Evolutionary conservation across 2,329 filamentous ascomycete species (phyloP).

Genomic region (Clonostachys rhizophaga): DNA sequence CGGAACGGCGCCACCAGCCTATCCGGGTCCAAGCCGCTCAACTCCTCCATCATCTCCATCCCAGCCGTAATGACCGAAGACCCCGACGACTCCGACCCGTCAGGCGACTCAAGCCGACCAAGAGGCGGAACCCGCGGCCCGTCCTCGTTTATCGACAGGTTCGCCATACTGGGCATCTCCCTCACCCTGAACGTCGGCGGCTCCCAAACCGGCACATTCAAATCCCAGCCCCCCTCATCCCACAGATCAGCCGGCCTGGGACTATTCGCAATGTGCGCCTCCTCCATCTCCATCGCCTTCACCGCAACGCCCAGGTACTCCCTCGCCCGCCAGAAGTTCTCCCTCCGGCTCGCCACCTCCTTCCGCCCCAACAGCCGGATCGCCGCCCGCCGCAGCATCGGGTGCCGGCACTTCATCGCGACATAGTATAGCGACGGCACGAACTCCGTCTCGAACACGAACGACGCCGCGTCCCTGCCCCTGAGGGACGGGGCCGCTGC

Average conservation of each 20-base stretch:
- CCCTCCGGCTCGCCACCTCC: constrained; percentile 21
- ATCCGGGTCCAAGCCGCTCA: constrained; percentile 1
- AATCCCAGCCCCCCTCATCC: not conserved
- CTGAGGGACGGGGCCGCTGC: constrained; percentile 2
- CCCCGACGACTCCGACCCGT: no score
- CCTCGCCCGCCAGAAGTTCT: constrained; percentile 31
- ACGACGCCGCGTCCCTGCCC: constrained; percentile 13
- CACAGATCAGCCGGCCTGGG: no score
- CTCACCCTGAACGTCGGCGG: not conserved
- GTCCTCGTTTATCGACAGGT: no score
- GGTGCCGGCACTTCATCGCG: constrained; percentile 32
- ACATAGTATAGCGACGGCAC: constrained; percentile 36
- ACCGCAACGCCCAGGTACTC: constrained; percentile 22
- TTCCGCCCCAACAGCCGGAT: constrained; percentile 24
- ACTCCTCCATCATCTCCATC: no score
- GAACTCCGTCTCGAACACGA: constrained; percentile 36
- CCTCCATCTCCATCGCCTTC: constrained; percentile 28
- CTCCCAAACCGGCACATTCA: not conserved
- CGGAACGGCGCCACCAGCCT: constrained; percentile 17
- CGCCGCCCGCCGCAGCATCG: constrained; percentile 28
- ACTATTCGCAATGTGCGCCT: constrained; percentile 6
- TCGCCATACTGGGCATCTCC: no score
- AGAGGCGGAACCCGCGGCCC: no score
- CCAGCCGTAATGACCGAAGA: no score
- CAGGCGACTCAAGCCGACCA: no score